phyloP scores from a whole-genome alignment of 192 early-diverging fungal genomes.

The Gonapodya sp. region DNA sequence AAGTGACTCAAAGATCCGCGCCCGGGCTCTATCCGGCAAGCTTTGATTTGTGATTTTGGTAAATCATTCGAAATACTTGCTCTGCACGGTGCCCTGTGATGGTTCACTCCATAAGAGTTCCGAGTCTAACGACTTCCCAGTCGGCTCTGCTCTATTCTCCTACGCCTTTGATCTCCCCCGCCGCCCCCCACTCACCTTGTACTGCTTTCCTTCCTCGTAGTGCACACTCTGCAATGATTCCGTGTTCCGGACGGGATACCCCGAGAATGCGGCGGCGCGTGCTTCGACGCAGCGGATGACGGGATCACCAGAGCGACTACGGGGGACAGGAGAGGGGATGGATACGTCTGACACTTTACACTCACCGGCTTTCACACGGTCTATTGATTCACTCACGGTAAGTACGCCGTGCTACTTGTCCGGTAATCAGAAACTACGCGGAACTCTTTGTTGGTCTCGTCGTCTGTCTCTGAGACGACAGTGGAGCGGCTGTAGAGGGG shows the following conservation, averaged over 20 bases:
- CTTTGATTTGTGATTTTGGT: too few species aligned
- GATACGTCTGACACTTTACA: background rate
- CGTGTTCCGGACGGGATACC: background rate
- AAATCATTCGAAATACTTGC: too few species aligned
- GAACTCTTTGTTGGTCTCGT: background rate
- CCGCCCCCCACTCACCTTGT: background rate
- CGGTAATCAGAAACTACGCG: background rate
- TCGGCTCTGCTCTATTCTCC: too few species aligned
- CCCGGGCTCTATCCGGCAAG: too few species aligned
- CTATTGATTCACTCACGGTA: background rate
- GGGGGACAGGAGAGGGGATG: background rate
- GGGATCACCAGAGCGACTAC: background rate
- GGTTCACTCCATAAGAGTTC: too few species aligned
- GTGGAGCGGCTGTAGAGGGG: background rate
- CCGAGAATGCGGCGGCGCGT: conserved; percentile 7
- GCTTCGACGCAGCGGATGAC: background rate
- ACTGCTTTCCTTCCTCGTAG: background rate
- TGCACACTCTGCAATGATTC: conserved; percentile 2
- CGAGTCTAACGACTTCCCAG: too few species aligned
- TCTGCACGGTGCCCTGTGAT: too few species aligned
- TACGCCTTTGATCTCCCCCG: too few species aligned
- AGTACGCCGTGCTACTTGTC: background rate
- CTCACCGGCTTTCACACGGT: background rate
- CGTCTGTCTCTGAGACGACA: background rate
- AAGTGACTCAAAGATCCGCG: too few species aligned